Evolutionary conservation across 495 filamentous ascomycete species (phyloP), one percentile per base, ranked within the genome.

Genomic region (Podospora comata): DNA sequence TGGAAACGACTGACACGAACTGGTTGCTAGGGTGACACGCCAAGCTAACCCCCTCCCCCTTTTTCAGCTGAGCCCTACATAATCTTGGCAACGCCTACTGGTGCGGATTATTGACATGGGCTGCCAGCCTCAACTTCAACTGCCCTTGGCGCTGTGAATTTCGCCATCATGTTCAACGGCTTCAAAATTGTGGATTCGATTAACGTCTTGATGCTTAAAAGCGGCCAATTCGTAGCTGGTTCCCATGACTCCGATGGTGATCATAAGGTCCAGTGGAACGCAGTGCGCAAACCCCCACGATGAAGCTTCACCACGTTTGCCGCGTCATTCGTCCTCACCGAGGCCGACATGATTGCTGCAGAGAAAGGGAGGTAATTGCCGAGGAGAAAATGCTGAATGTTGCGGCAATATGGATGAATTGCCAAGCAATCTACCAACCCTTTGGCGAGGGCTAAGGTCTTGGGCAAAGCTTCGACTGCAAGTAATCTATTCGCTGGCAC

Each of bases 401-500:
- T 28, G 34, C 57, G n/a, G 71, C 55, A 72, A 72, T 72, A 26
- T 72, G 71, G 71, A 70, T 72, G 67, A 72, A 70, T 67, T 67
- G 34, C 57, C 28, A 65, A 66, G 30, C 13, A 63, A 71, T 19
- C 54, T 62, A 60, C 39, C 39, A 48, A 18, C 61, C 60, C 34
- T 64, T 27, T 32, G 59, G 59, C 28, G 59, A 61, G 15, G 27
- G 59, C 28, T 61, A 61, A 28, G 59, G 19, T 61, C 27, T 61
- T 28, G 16, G 27, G 16, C 28, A 20, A 61, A 63, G 61, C 23
- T 61, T 61, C 56, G 56, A 26, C 32, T 67, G 19, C 32, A 23
- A 9, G 20, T 60, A 39, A 44, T 39, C 39, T 48, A 48, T 48
- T 11, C 2, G 39, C 13, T 48, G 39, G 39, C 39, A 48, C 39